phyloP scores from a whole-genome alignment of 768 basidiomycete genomes.

The Galerina sulciceps region DNA sequence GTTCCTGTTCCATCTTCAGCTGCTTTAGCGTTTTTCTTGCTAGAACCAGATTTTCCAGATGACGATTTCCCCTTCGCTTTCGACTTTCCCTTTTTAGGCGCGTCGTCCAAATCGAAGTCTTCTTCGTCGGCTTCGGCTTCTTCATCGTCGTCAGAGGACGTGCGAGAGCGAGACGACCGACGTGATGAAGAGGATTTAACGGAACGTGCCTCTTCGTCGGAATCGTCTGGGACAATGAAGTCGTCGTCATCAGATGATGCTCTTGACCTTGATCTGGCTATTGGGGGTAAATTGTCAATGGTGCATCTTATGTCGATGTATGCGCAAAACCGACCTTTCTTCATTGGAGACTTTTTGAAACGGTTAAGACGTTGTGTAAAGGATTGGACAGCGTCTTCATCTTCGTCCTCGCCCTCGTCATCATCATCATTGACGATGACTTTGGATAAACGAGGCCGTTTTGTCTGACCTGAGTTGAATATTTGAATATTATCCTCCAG shows the following conservation, averaged over 20 bases:
- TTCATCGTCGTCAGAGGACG: slow-evolving; percentile 40
- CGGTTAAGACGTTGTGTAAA: slow-evolving; percentile 65
- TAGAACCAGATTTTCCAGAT: slow-evolving; percentile 30
- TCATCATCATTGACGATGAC: slow-evolving; percentile 55
- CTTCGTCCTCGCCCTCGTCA: slow-evolving; percentile 59
- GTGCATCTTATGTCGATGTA: neutral
- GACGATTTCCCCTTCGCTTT: slow-evolving; percentile 28
- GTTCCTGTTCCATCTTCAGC: slow-evolving; percentile 30
- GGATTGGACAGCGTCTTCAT: slow-evolving; percentile 52
- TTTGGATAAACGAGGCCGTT: slow-evolving; percentile 65
- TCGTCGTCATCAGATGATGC: slow-evolving; percentile 62
- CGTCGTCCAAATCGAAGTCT: slow-evolving; percentile 22
- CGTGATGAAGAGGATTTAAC: slow-evolving; percentile 53
- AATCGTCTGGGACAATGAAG: slow-evolving; percentile 72
- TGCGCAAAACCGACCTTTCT: slow-evolving; percentile 43
- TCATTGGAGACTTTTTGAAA: slow-evolving; percentile 67
- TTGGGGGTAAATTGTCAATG: neutral
- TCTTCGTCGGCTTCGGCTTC: slow-evolving; percentile 40
- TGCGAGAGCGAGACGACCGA: slow-evolving; percentile 44
- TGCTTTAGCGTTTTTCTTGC: slow-evolving; percentile 24
- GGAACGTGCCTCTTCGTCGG: slow-evolving; percentile 58
- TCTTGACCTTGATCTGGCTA: slow-evolving; percentile 48
- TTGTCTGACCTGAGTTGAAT: slow-evolving; percentile 44
- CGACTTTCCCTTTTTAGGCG: slow-evolving; percentile 35
- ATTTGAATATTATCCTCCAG: neutral